phyloP scores from a whole-genome alignment of 2,329 filamentous ascomycete genomes.

The Neofusicoccum ribis region DNA sequence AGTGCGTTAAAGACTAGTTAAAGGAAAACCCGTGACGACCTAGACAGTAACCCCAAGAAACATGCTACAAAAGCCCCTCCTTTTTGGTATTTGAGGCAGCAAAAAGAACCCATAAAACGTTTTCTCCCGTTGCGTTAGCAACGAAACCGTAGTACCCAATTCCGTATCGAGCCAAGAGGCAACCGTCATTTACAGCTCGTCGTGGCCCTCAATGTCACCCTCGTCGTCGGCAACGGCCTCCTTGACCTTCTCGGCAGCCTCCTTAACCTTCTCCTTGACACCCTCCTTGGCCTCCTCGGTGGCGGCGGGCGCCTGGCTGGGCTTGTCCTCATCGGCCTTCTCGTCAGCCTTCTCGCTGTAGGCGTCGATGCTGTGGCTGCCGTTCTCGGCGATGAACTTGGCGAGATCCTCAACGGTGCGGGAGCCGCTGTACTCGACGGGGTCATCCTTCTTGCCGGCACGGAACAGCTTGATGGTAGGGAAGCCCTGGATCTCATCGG shows the following conservation, averaged over 20 bases:
- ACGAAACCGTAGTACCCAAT: neutral
- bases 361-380: conserved; percentile 79
- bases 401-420: conserved; percentile 90
- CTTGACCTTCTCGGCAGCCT: conserved; percentile 36
- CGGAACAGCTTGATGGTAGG: conserved; percentile 98
- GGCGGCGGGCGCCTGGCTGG: conserved; percentile 48
- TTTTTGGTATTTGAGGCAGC: conserved; percentile 9
- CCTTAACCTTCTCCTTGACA: conserved; percentile 37
- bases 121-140: conserved; percentile 11
- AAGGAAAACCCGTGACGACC: neutral
- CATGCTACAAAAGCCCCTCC: neutral
- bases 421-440: conserved; percentile 82
- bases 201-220: conserved; percentile 52
- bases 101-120: conserved; percentile 1
- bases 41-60: neutral
- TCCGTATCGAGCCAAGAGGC: neutral
- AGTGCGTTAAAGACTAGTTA: neutral
- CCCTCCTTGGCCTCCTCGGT: conserved; percentile 41
- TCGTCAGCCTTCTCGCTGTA: conserved; percentile 60
- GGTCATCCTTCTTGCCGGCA: conserved; percentile 81
- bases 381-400: conserved; percentile 91
- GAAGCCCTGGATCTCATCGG: conserved; percentile 96
- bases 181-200: conserved; percentile 67
- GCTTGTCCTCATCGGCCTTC: conserved; percentile 48
- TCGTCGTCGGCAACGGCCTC: conserved; percentile 30